Base-by-base conservation (phyloP, 2,329 filamentous ascomycete species). In the Endoconidiophora laricicola region DNA sequence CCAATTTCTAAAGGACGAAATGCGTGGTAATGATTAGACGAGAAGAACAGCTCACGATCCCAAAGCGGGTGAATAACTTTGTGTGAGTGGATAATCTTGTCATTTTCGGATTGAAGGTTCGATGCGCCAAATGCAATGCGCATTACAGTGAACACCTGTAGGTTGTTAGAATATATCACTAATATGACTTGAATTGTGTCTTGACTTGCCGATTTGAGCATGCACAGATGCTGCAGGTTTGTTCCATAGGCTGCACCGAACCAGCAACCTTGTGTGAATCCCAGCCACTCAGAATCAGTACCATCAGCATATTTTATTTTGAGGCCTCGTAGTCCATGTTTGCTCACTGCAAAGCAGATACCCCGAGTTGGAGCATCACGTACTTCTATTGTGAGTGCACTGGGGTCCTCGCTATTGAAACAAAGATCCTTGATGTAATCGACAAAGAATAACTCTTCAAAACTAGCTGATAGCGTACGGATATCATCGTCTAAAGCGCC, bases 361-460 rank as follows among this genome's bases (percentile, higher is more conserved):
- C 52, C 52, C 4, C 24, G 44, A 12, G 46, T 48, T 12, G 29
- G n/a, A 6, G 36, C 40, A 37, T 47, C 37, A n/a, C 37, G n/a
- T 7, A 51, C 26, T 2, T 36, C 16, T n/a, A 48, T 48, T 9
- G 22, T 48, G n/a, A 45, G n/a, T 16, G 46, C 24, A 9, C 18
- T 12, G 6, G 42, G 20, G 6, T 37, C 26, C 16, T 40, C 22
- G 3, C 10, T 10, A 26, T 46, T 49, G 24, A 49, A 49, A 16
- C 26, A 38, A 12, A 52, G 18, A 33, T 52, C 50, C 20, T 46
- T 46, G 26, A 52, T 49, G 42, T 52, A 52, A 29, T 52, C 46
- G 23, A 52, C 50, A 43, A 52, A 52, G 41, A 52, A 52, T n/a
- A 52, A 20, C 3, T 42, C 45, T 24, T 52, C 50, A 6, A 52